phyloP scores from a whole-genome alignment of 2,329 filamentous ascomycete species.

The Colletotrichum siamense region DNA sequence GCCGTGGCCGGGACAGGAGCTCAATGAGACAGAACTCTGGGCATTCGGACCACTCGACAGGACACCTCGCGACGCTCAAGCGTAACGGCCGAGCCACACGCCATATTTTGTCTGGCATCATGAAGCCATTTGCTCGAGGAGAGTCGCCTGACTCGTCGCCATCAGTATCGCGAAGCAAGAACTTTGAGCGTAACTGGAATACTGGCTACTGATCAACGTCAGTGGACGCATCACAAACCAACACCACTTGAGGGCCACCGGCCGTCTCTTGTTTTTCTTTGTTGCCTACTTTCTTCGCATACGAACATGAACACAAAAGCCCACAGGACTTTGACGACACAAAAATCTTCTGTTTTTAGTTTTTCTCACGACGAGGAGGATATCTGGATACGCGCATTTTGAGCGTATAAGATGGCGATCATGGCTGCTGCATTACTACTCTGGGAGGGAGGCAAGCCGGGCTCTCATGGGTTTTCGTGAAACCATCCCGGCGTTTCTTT shows the following conservation, averaged over 20 bases:
- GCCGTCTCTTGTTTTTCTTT: not conserved
- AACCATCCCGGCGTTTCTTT: conserved; percentile 6
- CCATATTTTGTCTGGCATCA: conserved; percentile 49
- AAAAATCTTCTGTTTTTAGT: not conserved
- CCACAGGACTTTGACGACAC: not conserved
- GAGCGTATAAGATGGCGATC: conserved; percentile 3
- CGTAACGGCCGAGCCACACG: conserved; percentile 39
- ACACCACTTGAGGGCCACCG: not conserved
- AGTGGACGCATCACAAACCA: not conserved
- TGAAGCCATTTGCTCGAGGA: conserved; percentile 45
- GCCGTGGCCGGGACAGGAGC: conserved; percentile 16
- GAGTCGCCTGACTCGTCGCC: conserved; percentile 42
- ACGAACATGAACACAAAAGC: conserved; percentile 4
- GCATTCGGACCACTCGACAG: conserved; percentile 24
- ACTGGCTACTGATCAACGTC: not conserved
- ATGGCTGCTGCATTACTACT: conserved; percentile 1
- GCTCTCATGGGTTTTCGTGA: not conserved
- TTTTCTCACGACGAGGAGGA: conserved; percentile 8
- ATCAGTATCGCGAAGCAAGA: conserved; percentile 11
- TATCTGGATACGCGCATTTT: conserved; percentile 8
- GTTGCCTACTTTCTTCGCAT: not conserved
- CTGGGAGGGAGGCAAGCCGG: not conserved
- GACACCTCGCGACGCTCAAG: conserved; percentile 32
- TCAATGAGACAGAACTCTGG: conserved; percentile 22
- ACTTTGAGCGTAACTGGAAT: conserved; percentile 16